Evolutionary conservation across 2,329 filamentous ascomycete species (phyloP), one percentile per base, ranked within the genome.

Genomic region (Talaromyces sp.): DNA sequence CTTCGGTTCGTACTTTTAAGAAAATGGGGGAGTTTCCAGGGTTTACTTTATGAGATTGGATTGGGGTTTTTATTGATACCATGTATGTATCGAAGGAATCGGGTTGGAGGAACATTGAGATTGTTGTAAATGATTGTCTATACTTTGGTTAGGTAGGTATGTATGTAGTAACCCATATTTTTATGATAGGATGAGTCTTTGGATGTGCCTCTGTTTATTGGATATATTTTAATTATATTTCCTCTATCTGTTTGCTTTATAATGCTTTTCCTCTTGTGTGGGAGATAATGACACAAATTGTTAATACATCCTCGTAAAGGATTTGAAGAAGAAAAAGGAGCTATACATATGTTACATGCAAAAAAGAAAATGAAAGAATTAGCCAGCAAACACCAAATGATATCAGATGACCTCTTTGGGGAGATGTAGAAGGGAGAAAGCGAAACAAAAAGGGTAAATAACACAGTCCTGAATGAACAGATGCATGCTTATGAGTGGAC

Each of bases 331-430:
- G 22, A 48, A 48, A 22, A 56, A 48, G 10, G 13, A 13, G 54
- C 21, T 56, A 56, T 56, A 56, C 35, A 56, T 56, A 56, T 50
- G 25, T 17, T 56, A 56, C 54, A 56, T 31, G 28, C 33, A 21
- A 52, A 52, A 25, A 41, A 28, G n/a, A 48, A 25, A 55, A 17
- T n/a, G 3, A 33, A 17, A 33, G 3, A 13, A 8, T 33, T 33
- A 48, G 33, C 45, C 45, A 48, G 45, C 45, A 28, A n/a, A 48
- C 45, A 48, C 45, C 45, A 48, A 28, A 48, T 33, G 45, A 48
- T 48, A 35, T 35, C 33, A n/a, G 28, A 48, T 33, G 45, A 48
- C 22, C 41, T 13, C 41, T 45, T 28, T 13, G 21, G 22, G 4
- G 28, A 46, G 25, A 46, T 33, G 11, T 46, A 6, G 43, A 28